Evolutionary conservation across 177 flowering plant genomes (phyloP).

Genomic region (Vitis hybrid): DNA sequence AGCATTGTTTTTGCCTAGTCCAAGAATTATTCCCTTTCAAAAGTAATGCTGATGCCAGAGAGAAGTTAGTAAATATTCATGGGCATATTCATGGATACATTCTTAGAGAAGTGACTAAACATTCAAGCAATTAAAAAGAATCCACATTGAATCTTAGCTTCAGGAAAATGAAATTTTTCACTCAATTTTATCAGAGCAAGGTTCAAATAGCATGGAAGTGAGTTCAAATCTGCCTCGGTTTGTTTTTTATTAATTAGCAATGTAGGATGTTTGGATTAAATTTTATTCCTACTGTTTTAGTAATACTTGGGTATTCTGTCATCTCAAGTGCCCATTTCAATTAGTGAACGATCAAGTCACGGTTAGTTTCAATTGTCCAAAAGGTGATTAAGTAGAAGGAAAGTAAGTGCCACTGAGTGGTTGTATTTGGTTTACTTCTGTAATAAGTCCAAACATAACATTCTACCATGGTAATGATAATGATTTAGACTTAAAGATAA

Average conservation of each 20-base stretch:
- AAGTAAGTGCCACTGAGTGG: not conserved
- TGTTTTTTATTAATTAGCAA: not conserved
- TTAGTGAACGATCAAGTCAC: constrained; percentile 9
- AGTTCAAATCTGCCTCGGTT: not conserved
- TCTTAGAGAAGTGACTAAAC: not conserved
- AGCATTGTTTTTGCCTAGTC: too few species aligned
- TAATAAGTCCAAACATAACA: not conserved
- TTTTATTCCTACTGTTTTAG: not conserved
- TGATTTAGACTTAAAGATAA: constrained; percentile 5
- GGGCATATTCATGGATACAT: not conserved
- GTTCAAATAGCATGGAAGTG: not conserved
- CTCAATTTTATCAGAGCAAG: not conserved
- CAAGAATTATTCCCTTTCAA: not conserved
- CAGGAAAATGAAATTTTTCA: not conserved
- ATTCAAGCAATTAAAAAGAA: not conserved
- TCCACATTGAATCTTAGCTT: not conserved
- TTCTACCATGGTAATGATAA: constrained; percentile 10
- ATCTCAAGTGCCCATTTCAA: not conserved
- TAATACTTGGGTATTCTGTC: not conserved
- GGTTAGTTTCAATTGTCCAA: constrained; percentile 1
- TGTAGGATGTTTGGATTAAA: not conserved
- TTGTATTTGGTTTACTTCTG: constrained; percentile 5
- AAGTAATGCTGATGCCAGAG: not conserved
- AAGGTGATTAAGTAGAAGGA: constrained; percentile 1
- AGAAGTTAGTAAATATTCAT: not conserved